phyloP scores from a whole-genome alignment of 1,139 yeast genomes.

The Pichia sp. region DNA sequence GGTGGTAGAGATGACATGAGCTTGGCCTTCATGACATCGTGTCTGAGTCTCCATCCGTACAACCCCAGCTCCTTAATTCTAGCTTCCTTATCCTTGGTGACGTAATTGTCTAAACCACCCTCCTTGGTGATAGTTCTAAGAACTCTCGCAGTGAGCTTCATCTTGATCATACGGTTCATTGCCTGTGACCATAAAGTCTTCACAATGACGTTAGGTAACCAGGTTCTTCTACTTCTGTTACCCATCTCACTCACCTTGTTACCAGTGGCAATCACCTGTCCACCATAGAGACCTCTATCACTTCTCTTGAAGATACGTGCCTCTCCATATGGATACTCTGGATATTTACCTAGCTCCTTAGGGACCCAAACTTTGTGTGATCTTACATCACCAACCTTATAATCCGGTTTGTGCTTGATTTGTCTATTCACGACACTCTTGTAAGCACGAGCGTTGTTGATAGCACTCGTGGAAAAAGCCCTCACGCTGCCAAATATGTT shows the following conservation, averaged over 20 bases:
- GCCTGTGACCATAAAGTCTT: constrained; percentile 82
- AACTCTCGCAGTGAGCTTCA: constrained; percentile 74
- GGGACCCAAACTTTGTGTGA: constrained; percentile 40
- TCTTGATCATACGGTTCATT: constrained; percentile 44
- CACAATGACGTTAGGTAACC: constrained; percentile 74
- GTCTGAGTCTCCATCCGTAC: constrained; percentile 84
- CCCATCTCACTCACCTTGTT: constrained; percentile 68
- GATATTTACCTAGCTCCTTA: constrained; percentile 41
- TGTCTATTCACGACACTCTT: constrained; percentile 34
- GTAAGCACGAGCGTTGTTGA: constrained; percentile 28
- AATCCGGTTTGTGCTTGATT: constrained; percentile 30
- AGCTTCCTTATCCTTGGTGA: constrained; percentile 80
- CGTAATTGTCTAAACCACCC: constrained; percentile 88
- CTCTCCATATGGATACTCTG: constrained; percentile 80
- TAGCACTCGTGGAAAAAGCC: constrained; percentile 19
- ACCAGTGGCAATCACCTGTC: constrained; percentile 72
- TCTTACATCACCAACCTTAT: constrained; percentile 37
- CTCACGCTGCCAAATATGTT: constrained; percentile 10
- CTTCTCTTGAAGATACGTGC: constrained; percentile 74
- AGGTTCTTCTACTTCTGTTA: constrained; percentile 68
- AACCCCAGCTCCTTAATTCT: constrained; percentile 90
- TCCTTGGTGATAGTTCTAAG: constrained; percentile 81
- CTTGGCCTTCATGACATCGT: constrained; percentile 46
- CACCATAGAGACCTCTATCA: constrained; percentile 86
- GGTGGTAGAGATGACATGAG: constrained; percentile 21